These are phyloP conservation scores for Neonothopanus nambi DNA, from an alignment of 1,284 basidiomycete genomes.

Conservation along the genomic window DNA sequence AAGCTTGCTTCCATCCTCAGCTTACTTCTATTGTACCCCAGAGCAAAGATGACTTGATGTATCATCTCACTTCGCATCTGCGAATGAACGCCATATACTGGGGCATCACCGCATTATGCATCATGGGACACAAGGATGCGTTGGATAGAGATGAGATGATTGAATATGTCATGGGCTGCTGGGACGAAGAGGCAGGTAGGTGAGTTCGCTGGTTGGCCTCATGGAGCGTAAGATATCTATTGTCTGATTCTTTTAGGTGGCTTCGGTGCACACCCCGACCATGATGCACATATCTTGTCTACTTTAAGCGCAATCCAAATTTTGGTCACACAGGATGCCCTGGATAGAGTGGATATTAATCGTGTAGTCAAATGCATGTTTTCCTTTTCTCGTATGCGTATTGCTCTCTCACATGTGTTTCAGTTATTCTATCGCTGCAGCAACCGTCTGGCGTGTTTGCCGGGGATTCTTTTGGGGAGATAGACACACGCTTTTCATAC, in stretches of 20 bases:
- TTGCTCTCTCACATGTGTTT: constrained; percentile 2
- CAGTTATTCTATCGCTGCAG: constrained; percentile 85
- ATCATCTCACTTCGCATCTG: constrained; percentile 92
- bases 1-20: background rate
- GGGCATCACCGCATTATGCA: constrained; percentile 86
- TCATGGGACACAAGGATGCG: constrained; percentile 79
- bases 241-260: constrained; percentile 56
- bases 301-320: constrained; percentile 95
- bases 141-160: constrained; percentile 84
- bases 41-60: constrained; percentile 86
- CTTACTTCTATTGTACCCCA: constrained; percentile 28
- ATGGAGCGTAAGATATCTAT: constrained; percentile 10
- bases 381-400: constrained; percentile 46
- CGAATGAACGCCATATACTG: constrained; percentile 97
- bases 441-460: constrained; percentile 86
- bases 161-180: constrained; percentile 90
- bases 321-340: constrained; percentile 81
- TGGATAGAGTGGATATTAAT: constrained; percentile 69
- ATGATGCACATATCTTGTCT: constrained; percentile 88
- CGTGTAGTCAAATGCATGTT: constrained; percentile 76
- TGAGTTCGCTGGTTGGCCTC: constrained; percentile 23
- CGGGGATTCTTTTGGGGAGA: constrained; percentile 89
- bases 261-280: constrained; percentile 90
- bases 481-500: constrained; percentile 91
- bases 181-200: constrained; percentile 85